Evolutionary conservation across 306 rosid genomes (phyloP).

Genomic region (Castanea sativa): DNA sequence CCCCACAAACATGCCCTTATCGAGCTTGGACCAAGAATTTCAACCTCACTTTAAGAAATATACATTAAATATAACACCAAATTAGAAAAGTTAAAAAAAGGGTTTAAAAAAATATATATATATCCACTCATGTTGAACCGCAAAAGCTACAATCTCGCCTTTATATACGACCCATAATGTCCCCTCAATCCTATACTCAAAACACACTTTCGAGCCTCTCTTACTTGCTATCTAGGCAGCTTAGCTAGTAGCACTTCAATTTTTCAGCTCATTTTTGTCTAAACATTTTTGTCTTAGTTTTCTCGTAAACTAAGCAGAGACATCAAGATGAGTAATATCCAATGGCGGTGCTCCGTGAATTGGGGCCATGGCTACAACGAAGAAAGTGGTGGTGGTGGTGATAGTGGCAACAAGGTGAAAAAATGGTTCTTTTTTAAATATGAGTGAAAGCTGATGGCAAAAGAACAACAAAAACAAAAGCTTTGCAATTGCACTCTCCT

Average conservation of each 20-base stretch:
- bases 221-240: not conserved
- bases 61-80: not conserved
- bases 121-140: conserved; percentile 21
- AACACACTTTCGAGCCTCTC: conserved; percentile 22
- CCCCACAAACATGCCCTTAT: conserved; percentile 93
- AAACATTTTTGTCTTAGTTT: not conserved
- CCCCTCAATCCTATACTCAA: conserved; percentile 43
- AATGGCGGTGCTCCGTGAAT: not conserved
- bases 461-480: conserved; percentile 21
- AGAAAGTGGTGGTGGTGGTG: not conserved
- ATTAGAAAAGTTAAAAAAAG: not conserved
- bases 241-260: conserved; percentile 3
- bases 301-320: not conserved
- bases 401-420: conserved; percentile 11
- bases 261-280: conserved; percentile 12
- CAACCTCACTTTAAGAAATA: conserved; percentile 38
- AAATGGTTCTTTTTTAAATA: conserved; percentile 38
- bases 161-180: conserved; percentile 74
- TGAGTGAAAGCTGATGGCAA: conserved; percentile 15
- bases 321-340: conserved; percentile 24
- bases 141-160: conserved; percentile 59
- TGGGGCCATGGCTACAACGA: not conserved
- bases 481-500: conserved; percentile 91
- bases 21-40: conserved; percentile 56
- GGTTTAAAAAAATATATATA: not conserved